Evolutionary conservation across 2,329 filamentous ascomycete species (phyloP), one percentile per base, ranked within the genome.

Genomic region (Cladophialophora immunda): DNA sequence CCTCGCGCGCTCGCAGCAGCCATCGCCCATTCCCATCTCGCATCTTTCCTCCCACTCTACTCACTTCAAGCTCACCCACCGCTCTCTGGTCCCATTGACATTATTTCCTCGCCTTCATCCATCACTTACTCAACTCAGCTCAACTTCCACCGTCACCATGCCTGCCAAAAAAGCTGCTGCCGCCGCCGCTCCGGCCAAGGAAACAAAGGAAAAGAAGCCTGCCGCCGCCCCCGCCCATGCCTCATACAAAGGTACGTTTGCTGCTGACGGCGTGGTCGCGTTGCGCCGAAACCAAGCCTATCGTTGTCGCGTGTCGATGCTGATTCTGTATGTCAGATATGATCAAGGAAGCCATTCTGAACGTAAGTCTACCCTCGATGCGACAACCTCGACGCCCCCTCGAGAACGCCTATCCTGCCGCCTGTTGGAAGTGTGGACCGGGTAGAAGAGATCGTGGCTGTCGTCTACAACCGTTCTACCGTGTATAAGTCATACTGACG

Each of bases 301-400:
- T 78, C 75, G 67, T 80, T 75, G 78, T 89, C 86, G 84, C 86
- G 75, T 80, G 76, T 71, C 72, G 78, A 79, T 85, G 78, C 85
- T 87, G 82, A 88, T 84, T 77, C 73, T 73, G 71, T 73, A 52
- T 75, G 76, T 77, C 79, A 90, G 88, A 89, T 80, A 90, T 91
- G 89, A 89, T 91, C 80, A 90, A 89, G 81, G 88, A 90, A 79
- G 89, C 88, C 73, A 89, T 91, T 77, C 79, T 90, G 76, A 87
- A 85, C 81, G 89, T 91, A 80, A 88, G 89, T 90, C 77, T 76
- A 85, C 81, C 78, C 76, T 76, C 69, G 72, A 76, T 73, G 84
- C 83, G 84, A 82, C 79, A 71, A 72, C 69, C 75, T 78, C 75
- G 73, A 78, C 77, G 73, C 75, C 58, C 72, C 47, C 73, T 72